phyloP scores from a whole-genome alignment of 148 eudicot species.

The Polygonum aviculare region DNA sequence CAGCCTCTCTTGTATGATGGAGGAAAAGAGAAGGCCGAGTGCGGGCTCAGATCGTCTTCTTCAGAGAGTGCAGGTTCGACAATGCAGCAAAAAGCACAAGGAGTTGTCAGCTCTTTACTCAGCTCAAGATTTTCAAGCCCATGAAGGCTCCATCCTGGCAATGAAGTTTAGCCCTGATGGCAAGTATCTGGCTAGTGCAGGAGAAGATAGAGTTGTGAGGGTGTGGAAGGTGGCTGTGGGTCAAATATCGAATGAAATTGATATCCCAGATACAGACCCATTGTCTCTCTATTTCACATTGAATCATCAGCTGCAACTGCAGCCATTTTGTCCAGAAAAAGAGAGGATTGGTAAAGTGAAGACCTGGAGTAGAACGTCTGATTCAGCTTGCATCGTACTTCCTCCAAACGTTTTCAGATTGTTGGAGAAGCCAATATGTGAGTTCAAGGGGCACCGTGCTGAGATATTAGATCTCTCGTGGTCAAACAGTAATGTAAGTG shows the following conservation, averaged over 20 bases:
- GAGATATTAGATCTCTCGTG: constrained; percentile 86
- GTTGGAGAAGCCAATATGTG: constrained; percentile 69
- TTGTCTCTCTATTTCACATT: constrained; percentile 69
- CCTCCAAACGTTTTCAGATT: constrained; percentile 83
- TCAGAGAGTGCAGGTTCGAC: constrained; percentile 59
- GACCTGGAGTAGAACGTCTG: constrained; percentile 37
- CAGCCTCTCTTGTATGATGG: constrained; percentile 36
- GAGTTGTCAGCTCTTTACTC: constrained; percentile 72
- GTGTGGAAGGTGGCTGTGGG: constrained; percentile 81
- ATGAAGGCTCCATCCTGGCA: constrained; percentile 67
- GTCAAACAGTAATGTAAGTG: constrained; percentile 53
- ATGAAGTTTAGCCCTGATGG: constrained; percentile 94
- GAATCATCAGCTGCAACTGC: constrained; percentile 55
- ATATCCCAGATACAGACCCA: constrained; percentile 67
- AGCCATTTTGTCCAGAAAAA: constrained; percentile 37
- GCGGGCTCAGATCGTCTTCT: constrained; percentile 20
- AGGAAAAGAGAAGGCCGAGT: constrained; percentile 24
- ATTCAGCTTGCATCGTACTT: constrained; percentile 77
- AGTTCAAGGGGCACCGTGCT: constrained; percentile 56
- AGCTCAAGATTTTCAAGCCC: constrained; percentile 79
- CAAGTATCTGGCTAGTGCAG: constrained; percentile 71
- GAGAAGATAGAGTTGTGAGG: constrained; percentile 76
- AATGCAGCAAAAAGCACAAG: constrained; percentile 45
- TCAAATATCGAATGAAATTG: constrained; percentile 48
- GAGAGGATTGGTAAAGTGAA: constrained; percentile 34